Conservation (phyloP, 176 grass and related monocot genomes). For the Coix lacrymajobi region DNA sequence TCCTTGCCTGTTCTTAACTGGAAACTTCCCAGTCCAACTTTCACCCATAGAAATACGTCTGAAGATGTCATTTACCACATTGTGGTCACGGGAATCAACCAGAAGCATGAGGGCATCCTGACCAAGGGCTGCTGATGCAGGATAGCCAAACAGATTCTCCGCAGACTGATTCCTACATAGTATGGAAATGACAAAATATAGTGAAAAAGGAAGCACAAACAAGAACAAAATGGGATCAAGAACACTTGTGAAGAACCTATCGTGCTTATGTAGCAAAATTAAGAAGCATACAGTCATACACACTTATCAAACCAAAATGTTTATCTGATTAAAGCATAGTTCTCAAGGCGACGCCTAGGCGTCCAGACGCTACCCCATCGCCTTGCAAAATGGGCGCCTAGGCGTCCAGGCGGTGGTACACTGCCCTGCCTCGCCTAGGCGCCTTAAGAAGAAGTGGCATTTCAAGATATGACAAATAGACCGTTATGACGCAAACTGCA, state of each 20-base stretch:
- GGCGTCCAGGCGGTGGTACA: no score
- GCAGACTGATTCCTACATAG: slow-evolving; percentile 80
- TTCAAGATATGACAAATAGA: not conserved
- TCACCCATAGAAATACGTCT: slow-evolving; percentile 53
- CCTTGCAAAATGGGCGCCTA: no score
- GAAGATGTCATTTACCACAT: slow-evolving; percentile 58
- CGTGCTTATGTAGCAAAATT: not conserved
- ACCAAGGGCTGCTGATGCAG: slow-evolving; percentile 77
- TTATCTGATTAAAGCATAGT: not conserved
- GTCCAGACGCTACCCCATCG: no score
- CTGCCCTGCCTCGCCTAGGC: no score
- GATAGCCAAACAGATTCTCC: slow-evolving; percentile 79
- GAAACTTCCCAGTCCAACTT: slow-evolving; percentile 90
- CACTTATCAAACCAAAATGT: not conserved
- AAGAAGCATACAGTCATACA: not conserved
- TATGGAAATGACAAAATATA: slow-evolving; percentile 2
- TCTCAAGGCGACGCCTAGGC: no score
- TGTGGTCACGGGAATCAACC: slow-evolving; percentile 46
- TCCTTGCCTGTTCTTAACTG: slow-evolving; percentile 72
- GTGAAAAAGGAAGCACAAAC: slow-evolving; percentile 5
- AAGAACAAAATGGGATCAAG: not conserved
- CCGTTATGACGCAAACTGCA: not conserved
- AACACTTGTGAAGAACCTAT: not conserved
- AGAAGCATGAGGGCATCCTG: slow-evolving; percentile 69
- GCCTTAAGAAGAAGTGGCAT: not conserved